Percentiles rank a stretch among this genome's conserved stretches.
phyloP scores from a whole-genome alignment of 306 rosid species.

The Quercus agrifolia region DNA sequence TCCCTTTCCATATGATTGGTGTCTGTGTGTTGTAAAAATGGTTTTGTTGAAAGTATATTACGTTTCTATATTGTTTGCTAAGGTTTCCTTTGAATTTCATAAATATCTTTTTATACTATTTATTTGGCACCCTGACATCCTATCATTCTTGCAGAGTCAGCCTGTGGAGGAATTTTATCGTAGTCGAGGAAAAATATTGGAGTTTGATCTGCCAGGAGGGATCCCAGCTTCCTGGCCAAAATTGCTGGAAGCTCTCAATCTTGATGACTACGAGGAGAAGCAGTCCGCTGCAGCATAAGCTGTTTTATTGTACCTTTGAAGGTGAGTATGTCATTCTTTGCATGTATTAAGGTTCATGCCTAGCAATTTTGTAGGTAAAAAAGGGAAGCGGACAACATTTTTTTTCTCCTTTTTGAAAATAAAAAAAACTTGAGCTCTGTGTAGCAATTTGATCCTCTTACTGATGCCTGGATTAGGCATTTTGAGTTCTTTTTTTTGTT shows the following conservation, averaged over 20 bases:
- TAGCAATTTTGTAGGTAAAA: slow-evolving; percentile 42
- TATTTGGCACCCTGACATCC: slow-evolving; percentile 5
- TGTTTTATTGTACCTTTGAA: slow-evolving; percentile 17
- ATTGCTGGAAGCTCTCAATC: slow-evolving; percentile 80
- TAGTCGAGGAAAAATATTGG: slow-evolving; percentile 72
- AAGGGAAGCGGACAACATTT: slow-evolving; percentile 19
- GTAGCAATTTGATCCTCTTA: slow-evolving; percentile 23
- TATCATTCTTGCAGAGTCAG: slow-evolving; percentile 57
- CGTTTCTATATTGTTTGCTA: background rate
- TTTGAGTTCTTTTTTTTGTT: slow-evolving; percentile 1
- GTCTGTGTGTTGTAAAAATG: background rate
- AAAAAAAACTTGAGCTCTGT: slow-evolving; percentile 24
- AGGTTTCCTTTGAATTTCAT: background rate
- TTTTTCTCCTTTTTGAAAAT: slow-evolving; percentile 18
- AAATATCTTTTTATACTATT: background rate
- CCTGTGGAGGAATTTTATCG: slow-evolving; percentile 88
- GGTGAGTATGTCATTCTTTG: slow-evolving; percentile 54
- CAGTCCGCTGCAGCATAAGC: slow-evolving; percentile 71
- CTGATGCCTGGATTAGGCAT: slow-evolving; percentile 14
- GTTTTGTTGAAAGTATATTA: background rate
- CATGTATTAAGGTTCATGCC: slow-evolving; percentile 39
- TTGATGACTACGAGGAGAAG: slow-evolving; percentile 73
- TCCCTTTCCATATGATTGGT: background rate
- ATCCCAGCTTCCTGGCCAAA: slow-evolving; percentile 97
- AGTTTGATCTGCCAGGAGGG: slow-evolving; percentile 95